Evolutionary conservation across 2,329 filamentous ascomycete species (phyloP), one percentile per base, ranked within the genome.

Genomic region (Bipolaris gigantea): DNA sequence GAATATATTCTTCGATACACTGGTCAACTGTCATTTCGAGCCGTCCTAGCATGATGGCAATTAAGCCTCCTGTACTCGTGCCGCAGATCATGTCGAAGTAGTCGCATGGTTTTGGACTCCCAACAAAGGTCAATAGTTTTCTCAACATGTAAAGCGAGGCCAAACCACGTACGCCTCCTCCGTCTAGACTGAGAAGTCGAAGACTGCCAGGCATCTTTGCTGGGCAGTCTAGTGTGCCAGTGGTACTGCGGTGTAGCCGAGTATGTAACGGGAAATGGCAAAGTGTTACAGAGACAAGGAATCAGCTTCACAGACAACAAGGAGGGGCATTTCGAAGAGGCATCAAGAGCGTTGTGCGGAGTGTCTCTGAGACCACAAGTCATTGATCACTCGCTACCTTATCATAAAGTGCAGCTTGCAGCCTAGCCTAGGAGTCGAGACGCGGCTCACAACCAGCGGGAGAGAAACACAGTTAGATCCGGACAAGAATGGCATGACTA

Each of bases 61-160:
- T 59, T 10, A 62, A 35, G 4, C 61, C 62, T 33, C 62, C 62
- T 10, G 59, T 65, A 18, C 56, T 60, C 1, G 62, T 64, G 13
- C 63, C 63, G 15, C 60, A 57, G n/a, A 66, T 66, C 39, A 65
- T 49, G 40, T 66, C 62, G 38, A 61, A 61, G 21, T 55, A 48
- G 21, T 57, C 50, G 32, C 56, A 61, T 27, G 56, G 56, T 30
- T 57, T 57, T 11, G 54, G 50, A 19, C 44, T 56, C n/a, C 53
- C 53, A 25, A 56, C 53, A 16, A 48, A 48, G 8, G 49, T 48
- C 10, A 56, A 34, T 38, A 57, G 39, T 13, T 47, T 47, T 25
- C 41, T 50, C 13, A 57, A 21, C 50, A 57, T 50, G 2, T 46
- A 54, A 11, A 56, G 46, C 11, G 53, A 53, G 1, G 53, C 45